Evolutionary conservation across 345 rosid species (phyloP).

Genomic region (Gossypium anomalum): DNA sequence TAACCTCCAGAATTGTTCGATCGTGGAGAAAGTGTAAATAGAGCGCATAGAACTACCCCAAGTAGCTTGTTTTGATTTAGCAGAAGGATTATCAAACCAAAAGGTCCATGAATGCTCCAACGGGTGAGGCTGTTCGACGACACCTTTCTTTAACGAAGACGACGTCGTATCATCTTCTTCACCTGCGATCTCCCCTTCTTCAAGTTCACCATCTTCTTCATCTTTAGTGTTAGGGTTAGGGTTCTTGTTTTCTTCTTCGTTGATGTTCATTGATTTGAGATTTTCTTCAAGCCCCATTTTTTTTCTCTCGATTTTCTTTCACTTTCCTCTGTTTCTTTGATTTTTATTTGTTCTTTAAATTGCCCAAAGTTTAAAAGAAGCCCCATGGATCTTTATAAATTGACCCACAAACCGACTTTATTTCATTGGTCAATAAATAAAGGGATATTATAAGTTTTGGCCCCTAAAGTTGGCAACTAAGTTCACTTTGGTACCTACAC

Average conservation of each 20-base stretch:
- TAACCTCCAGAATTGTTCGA: slow-evolving; percentile 91
- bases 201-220: slow-evolving; percentile 41
- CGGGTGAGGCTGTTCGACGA: slow-evolving; percentile 45
- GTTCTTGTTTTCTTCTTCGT: slow-evolving; percentile 28
- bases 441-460: no score
- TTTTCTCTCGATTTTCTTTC: neutral
- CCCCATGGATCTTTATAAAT: neutral
- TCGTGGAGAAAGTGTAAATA: slow-evolving; percentile 64
- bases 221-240: slow-evolving; percentile 26
- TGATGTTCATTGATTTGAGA: slow-evolving; percentile 19
- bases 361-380: neutral
- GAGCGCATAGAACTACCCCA: slow-evolving; percentile 84
- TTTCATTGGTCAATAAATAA: no score
- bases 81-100: slow-evolving; percentile 75
- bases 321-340: slow-evolving; percentile 1
- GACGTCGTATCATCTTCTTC: slow-evolving; percentile 30
- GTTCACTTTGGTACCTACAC: no score
- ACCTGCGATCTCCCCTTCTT: slow-evolving; percentile 54
- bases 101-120: slow-evolving; percentile 89
- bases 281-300: slow-evolving; percentile 39
- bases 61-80: slow-evolving; percentile 47
- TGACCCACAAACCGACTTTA: neutral
- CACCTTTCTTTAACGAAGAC: slow-evolving; percentile 24
- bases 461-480: no score
- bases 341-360: neutral